A percentile compares a stretch with the other conserved stretches of the same genome.
phyloP scores from a whole-genome alignment of 2,329 filamentous ascomycete genomes.

The Colletotrichum abscissum region DNA sequence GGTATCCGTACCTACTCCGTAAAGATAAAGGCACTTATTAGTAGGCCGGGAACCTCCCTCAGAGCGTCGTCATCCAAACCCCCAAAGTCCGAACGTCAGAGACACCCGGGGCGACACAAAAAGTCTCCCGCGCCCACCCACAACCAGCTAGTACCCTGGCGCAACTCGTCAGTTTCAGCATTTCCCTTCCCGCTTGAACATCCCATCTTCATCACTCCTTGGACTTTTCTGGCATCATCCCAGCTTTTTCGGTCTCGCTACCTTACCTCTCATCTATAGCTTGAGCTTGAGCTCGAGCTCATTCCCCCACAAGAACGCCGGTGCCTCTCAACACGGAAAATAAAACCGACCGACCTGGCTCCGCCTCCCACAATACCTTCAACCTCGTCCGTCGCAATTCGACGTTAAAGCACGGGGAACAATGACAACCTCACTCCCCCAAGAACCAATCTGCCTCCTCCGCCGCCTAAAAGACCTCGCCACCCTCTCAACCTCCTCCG shows the following conservation, averaged over 20 bases:
- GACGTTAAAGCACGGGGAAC: background rate
- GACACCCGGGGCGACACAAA: background rate
- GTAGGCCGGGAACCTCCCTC: background rate
- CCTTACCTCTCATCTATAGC: no score
- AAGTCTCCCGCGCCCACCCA: background rate
- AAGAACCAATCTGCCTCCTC: slow-evolving; percentile 6
- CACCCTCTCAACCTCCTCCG: background rate
- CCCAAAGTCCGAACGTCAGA: background rate
- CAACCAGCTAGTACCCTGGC: background rate
- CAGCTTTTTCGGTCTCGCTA: background rate
- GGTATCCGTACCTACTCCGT: background rate
- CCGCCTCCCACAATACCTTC: background rate
- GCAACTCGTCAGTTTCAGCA: background rate
- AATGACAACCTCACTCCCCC: background rate
- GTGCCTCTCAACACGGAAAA: no score
- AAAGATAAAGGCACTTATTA: no score
- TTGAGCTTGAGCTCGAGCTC: background rate
- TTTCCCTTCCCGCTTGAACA: background rate
- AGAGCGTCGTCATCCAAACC: background rate
- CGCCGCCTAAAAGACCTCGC: background rate
- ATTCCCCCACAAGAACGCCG: background rate
- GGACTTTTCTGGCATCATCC: background rate
- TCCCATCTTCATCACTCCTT: background rate
- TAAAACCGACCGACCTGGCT: background rate
- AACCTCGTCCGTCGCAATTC: background rate